Evolutionary conservation across 1,284 basidiomycete species (phyloP).

Genomic region (Vanrija humicola): DNA sequence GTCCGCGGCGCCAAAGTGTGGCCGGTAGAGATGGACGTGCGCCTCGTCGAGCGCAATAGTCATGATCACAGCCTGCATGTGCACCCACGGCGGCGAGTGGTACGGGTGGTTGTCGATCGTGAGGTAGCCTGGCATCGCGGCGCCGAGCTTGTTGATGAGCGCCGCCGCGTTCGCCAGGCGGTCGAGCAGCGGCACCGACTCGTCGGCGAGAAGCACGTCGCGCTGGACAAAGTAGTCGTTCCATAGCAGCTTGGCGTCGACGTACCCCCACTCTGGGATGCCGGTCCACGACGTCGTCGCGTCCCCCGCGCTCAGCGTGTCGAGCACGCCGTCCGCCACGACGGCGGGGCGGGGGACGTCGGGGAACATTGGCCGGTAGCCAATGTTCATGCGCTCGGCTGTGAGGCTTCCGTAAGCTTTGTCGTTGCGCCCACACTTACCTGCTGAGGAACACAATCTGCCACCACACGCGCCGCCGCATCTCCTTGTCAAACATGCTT

Average conservation of each 20-base stretch:
- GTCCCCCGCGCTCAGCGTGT: not conserved
- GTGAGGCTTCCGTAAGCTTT: not conserved
- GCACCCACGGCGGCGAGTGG: not conserved
- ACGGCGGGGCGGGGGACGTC: not conserved
- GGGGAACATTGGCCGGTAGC: not conserved
- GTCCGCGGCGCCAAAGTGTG: not conserved
- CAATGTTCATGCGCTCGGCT: not conserved
- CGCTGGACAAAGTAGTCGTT: not conserved
- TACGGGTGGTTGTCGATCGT: not conserved
- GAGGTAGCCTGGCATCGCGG: not conserved
- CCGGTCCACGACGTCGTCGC: not conserved
- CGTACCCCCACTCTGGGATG: constrained; percentile 1
- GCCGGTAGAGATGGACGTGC: not conserved
- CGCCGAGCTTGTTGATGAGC: not conserved
- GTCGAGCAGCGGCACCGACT: not conserved
- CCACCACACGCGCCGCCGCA: constrained; percentile 1
- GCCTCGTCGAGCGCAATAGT: not conserved
- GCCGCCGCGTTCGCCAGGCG: not conserved
- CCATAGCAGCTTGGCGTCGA: constrained; percentile 1
- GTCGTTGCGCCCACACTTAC: not conserved
- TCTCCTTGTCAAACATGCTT: constrained; percentile 1
- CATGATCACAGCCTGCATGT: not conserved
- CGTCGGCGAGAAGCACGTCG: not conserved
- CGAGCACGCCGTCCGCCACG: not conserved
- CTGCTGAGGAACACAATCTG: not conserved